Base-by-base conservation (phyloP, 2,329 filamentous ascomycete genomes). In the Phialophora verrucosa region DNA sequence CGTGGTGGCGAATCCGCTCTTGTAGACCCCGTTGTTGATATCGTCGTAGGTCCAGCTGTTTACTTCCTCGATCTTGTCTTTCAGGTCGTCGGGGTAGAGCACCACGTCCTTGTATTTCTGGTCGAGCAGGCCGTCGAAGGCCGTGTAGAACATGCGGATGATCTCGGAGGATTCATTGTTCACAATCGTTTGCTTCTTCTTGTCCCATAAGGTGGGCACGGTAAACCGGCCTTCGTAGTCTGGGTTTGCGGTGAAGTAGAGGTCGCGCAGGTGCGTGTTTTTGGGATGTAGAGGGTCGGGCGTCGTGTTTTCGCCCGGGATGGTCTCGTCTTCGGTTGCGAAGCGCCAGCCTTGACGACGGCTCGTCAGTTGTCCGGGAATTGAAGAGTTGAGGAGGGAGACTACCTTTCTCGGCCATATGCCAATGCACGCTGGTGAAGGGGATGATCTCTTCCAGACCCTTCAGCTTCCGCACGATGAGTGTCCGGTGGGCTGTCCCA, bases 111-210 rank as follows among this genome's bases (percentile, higher is more conserved):
- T 62, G 76, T 87, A 85, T 74, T 88, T 77, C 2, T 84, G 82
- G 0, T 85, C 84, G 27, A 93, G 76, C 42, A 91, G 75, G 69
- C 86, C 84, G 77, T 98, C 89, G 76, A 98, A 98, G 77, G 88
- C 91, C 50, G 84, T 85, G 76, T 91, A 91, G 68, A 97, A 83
- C 91, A 97, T 96, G 75, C 93, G 89, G 77, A 97, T 88, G 76
- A 97, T 97, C 81, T 97, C 93, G 71, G 89, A 89, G 78, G 90
- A 83, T 84, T 97, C 93, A 72, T 97, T 97, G 85, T 85, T 95
- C 69, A 97, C 93, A 74, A 97, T 96, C 38, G 82, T 86, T 74
- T 88, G 85, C 60, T 81, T 81, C 75, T 89, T 86, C 75, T 87
- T 89, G 71, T 91, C 89, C 81, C 87, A 91, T 63, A 97, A 83